Conservation (phyloP, 768 basidiomycete genomes). For the Chlorophyllum brunneum region DNA sequence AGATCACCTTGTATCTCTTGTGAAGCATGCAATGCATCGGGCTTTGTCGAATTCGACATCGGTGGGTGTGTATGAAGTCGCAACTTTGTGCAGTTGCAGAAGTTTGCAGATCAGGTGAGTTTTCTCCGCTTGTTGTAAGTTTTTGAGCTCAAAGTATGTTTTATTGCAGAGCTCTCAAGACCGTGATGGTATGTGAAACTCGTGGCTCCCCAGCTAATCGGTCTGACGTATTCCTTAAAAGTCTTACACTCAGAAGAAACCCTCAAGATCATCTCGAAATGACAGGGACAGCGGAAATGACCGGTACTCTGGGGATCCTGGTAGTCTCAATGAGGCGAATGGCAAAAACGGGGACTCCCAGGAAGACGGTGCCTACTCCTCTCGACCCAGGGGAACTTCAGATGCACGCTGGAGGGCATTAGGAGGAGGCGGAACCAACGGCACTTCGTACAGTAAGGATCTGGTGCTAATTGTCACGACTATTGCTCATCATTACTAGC, state of each 20-base stretch:
- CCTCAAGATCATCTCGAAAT: conserved; percentile 45
- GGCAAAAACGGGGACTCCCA: conserved; percentile 27
- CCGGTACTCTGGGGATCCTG: conserved; percentile 20
- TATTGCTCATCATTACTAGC: neutral
- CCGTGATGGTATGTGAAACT: conserved; percentile 63
- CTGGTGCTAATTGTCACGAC: neutral
- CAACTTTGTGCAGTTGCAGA: conserved; percentile 84
- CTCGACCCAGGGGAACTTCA: conserved; percentile 69
- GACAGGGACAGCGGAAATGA: conserved; percentile 39
- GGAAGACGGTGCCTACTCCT: conserved; percentile 12
- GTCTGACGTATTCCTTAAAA: conserved; percentile 24
- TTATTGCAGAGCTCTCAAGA: conserved; percentile 62
- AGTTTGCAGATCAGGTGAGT: conserved; percentile 85
- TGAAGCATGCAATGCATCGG: conserved; percentile 94
- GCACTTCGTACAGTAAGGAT: conserved; percentile 15
- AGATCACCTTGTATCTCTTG: conserved; percentile 67
- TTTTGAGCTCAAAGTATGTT: conserved; percentile 1
- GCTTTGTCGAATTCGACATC: conserved; percentile 80
- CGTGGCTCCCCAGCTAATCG: neutral
- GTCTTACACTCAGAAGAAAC: conserved; percentile 79
- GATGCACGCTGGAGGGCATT: conserved; percentile 54
- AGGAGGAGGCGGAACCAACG: conserved; percentile 17
- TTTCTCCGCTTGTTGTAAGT: conserved; percentile 4
- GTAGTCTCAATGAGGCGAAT: conserved; percentile 21
- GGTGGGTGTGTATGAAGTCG: conserved; percentile 92